phyloP scores from a whole-genome alignment of 176 grass and related monocot species.

The Oryza glaberrima region DNA sequence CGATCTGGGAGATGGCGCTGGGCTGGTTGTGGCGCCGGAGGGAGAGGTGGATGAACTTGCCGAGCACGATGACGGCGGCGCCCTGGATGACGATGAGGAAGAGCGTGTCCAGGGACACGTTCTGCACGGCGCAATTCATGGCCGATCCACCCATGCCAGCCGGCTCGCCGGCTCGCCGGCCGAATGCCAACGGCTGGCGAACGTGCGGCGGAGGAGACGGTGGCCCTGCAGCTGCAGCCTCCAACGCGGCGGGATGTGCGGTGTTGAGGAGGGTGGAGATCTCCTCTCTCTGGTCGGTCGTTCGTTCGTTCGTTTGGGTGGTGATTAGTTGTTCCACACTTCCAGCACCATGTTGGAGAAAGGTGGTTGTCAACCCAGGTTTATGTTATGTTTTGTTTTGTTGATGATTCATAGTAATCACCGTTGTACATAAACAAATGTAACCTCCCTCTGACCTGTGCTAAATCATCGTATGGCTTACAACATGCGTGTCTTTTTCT shows the following conservation, averaged over 20 bases:
- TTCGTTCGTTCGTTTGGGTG: neutral
- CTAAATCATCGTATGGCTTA: too few species aligned
- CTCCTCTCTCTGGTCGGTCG: neutral
- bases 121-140: constrained; percentile 27
- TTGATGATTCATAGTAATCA: too few species aligned
- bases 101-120: constrained; percentile 52
- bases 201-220: neutral
- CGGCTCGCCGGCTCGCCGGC: neutral
- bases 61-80: constrained; percentile 44
- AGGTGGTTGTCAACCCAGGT: too few species aligned
- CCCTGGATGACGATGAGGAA: constrained; percentile 57
- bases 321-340: too few species aligned
- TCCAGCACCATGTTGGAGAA: too few species aligned
- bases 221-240: neutral
- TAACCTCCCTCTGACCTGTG: too few species aligned
- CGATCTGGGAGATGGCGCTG: constrained; percentile 56
- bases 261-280: neutral
- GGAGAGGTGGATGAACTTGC: constrained; percentile 55
- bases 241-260: neutral
- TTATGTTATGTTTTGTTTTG: too few species aligned
- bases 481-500: too few species aligned
- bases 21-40: constrained; percentile 51
- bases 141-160: neutral
- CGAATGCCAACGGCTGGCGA: constrained; percentile 23
- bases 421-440: too few species aligned